phyloP scores from a whole-genome alignment of 1,139 yeast genomes.

The Hemisphaericaspora lyxosophila region DNA sequence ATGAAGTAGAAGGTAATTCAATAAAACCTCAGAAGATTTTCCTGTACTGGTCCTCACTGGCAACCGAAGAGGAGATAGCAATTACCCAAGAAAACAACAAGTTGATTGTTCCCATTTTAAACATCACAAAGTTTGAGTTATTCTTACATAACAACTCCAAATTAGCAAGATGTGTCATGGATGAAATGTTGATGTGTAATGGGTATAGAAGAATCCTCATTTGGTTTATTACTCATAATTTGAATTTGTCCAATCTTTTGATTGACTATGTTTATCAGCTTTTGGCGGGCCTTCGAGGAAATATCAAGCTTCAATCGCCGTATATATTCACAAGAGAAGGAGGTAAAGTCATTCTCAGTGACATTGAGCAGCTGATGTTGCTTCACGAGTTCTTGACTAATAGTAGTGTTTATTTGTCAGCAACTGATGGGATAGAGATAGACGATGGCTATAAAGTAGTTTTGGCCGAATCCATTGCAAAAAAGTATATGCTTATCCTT shows the following conservation, averaged over 20 bases:
- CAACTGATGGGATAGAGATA: constrained; percentile 36
- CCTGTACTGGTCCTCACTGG: constrained; percentile 40
- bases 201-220: constrained; percentile 63
- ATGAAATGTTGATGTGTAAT: constrained; percentile 66
- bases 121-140: constrained; percentile 39
- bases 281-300: constrained; percentile 54
- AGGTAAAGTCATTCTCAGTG: constrained; percentile 43
- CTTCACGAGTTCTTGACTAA: constrained; percentile 66
- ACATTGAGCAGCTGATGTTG: constrained; percentile 63
- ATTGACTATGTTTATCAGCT: constrained; percentile 63
- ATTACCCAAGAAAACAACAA: constrained; percentile 29
- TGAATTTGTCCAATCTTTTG: constrained; percentile 51
- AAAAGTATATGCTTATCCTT: constrained; percentile 51
- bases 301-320: constrained; percentile 22
- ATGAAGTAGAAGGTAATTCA: constrained; percentile 11
- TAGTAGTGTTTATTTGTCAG: constrained; percentile 50
- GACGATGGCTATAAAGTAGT: constrained; percentile 36
- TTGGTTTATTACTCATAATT: constrained; percentile 63
- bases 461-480: constrained; percentile 43
- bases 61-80: constrained; percentile 26
- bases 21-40: constrained; percentile 54
- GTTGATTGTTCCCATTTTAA: constrained; percentile 42
- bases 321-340: constrained; percentile 59
- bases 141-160: constrained; percentile 36
- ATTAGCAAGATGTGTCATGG: constrained; percentile 55